phyloP scores from a whole-genome alignment of 2,329 filamentous ascomycete genomes.

The Ophiocordyceps robertsii region DNA sequence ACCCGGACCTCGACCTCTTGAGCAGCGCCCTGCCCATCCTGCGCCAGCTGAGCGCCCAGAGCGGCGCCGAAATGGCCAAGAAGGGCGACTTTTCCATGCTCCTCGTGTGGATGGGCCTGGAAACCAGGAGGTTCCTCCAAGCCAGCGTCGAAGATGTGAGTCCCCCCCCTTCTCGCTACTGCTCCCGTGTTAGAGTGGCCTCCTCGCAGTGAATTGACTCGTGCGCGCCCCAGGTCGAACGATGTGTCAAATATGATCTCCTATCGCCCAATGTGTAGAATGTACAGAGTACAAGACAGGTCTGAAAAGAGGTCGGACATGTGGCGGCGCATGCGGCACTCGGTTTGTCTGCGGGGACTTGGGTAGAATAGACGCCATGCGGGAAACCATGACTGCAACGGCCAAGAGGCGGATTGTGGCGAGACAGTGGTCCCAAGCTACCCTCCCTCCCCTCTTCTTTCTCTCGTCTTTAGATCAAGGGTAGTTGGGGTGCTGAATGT shows the following conservation, averaged over 20 bases:
- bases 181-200: background rate
- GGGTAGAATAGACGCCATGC: too few relatives aligned
- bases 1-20: conserved; percentile 80
- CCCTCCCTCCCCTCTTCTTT: too few relatives aligned
- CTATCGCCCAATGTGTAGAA: conserved; percentile 72
- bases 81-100: conserved; percentile 73
- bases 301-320: too few relatives aligned
- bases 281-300: too few relatives aligned
- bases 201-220: conserved; percentile 1
- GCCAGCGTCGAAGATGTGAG: conserved; percentile 77
- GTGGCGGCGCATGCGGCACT: too few relatives aligned
- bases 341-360: too few relatives aligned
- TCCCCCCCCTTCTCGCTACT: conserved; percentile 10
- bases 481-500: too few relatives aligned
- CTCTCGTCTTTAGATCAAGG: too few relatives aligned
- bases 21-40: conserved; percentile 79
- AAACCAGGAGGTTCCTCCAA: conserved; percentile 79
- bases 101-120: conserved; percentile 80
- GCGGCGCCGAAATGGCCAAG: conserved; percentile 55
- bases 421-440: too few relatives aligned
- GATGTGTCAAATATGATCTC: conserved; percentile 82
- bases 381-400: too few relatives aligned
- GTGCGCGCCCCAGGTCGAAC: conserved; percentile 48
- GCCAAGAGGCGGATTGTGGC: too few relatives aligned
- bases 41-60: conserved; percentile 70